Evolutionary conservation across 106 monocot species (phyloP).

Genomic region (Dendrobium chrysotoxum): DNA sequence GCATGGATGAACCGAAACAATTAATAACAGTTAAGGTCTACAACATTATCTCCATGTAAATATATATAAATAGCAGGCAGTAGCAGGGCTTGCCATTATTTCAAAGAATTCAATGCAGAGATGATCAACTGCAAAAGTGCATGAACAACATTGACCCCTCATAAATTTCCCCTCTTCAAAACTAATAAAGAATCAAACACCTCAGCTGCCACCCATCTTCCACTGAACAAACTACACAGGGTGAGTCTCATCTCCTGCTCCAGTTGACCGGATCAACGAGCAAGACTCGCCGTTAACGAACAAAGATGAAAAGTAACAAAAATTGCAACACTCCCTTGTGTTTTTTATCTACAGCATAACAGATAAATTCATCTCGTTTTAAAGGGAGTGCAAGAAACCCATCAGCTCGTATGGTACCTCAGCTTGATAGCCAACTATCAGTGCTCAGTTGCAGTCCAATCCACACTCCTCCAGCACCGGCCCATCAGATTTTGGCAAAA

Average conservation of each 20-base stretch:
- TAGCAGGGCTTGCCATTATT: neutral
- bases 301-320: neutral
- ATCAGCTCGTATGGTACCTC: neutral
- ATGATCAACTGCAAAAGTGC: neutral
- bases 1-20: too few species aligned
- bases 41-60: too few species aligned
- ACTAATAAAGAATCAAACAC: constrained; percentile 34
- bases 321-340: neutral
- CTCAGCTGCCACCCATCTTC: constrained; percentile 7
- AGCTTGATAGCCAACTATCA: neutral
- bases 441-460: constrained; percentile 46
- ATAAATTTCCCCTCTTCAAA: constrained; percentile 5
- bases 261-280: neutral
- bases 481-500: constrained; percentile 48
- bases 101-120: neutral
- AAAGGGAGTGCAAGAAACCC: neutral
- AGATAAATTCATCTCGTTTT: neutral
- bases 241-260: neutral
- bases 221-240: constrained; percentile 21
- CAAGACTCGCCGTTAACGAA: too few species aligned
- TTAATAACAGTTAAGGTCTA: too few species aligned
- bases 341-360: constrained; percentile 20
- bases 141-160: neutral
- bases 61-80: too few species aligned
- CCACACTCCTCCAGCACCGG: constrained; percentile 65